phyloP scores from a whole-genome alignment of 768 basidiomycete species.

The Tylopilus sp. region DNA sequence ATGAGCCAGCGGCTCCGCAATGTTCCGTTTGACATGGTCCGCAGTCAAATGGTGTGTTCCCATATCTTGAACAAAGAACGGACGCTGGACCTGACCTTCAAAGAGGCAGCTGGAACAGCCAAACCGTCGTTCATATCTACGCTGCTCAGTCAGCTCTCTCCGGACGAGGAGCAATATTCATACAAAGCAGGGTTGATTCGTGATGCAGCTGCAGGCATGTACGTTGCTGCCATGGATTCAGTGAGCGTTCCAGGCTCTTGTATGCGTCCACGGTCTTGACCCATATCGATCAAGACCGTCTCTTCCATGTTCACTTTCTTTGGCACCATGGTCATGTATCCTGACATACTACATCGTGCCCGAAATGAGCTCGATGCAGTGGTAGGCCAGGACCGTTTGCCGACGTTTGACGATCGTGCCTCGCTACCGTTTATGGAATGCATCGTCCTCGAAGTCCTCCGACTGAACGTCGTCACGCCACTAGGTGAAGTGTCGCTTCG shows the following conservation, averaged over 20 bases:
- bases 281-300: slow-evolving; percentile 1
- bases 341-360: slow-evolving; percentile 12
- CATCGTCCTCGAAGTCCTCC: slow-evolving; percentile 10
- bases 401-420: slow-evolving; percentile 13
- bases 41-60: slow-evolving; percentile 4
- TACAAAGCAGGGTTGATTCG: slow-evolving; percentile 9
- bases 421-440: slow-evolving; percentile 14
- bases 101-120: slow-evolving; percentile 9
- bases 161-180: slow-evolving; percentile 6
- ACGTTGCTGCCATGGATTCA: slow-evolving; percentile 11
- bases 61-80: not conserved
- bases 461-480: slow-evolving; percentile 12
- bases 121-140: slow-evolving; percentile 11
- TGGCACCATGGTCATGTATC: slow-evolving; percentile 11
- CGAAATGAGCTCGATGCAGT: slow-evolving; percentile 12
- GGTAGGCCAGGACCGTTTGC: slow-evolving; percentile 7
- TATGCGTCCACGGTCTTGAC: not conserved
- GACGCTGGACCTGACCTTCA: not conserved
- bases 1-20: not conserved
- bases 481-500: not conserved
- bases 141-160: slow-evolving; percentile 7
- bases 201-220: slow-evolving; percentile 10
- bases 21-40: slow-evolving; percentile 8
- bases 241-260: not conserved
- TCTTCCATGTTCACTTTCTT: slow-evolving; percentile 8